Base-by-base conservation (phyloP, 306 rosid species). In the Begonia peltatifolia region DNA sequence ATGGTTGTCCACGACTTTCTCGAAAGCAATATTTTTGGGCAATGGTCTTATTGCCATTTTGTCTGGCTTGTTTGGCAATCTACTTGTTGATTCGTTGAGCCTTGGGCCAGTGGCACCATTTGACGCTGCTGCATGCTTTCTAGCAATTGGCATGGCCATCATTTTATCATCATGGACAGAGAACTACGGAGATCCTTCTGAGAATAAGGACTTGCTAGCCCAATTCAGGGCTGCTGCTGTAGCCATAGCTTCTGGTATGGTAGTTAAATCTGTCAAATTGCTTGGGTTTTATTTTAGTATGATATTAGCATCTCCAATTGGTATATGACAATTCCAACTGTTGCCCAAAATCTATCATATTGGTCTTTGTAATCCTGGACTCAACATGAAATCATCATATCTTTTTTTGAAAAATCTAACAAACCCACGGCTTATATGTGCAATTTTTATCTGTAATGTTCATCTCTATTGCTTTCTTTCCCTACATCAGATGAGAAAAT, bases 41-140 rank as follows among this genome's bases (percentile, higher is more conserved):
- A 92, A 92, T 46, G 99, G 99, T 57, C 83, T 87, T 42, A 58
- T 81, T 58, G 99, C 96, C 65, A 92, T 92, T 61, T 48, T 86
- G 43, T 23, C 96, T 69, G 99, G 96, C 17, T 70, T 92, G 65
- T 74, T 92, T 72, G 96, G 96, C 58, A 92, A 92, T 70, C 73
- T 92, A 52, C 84, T 92, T 60, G 99, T 86, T 44, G 83, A 81
- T 73, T 65, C 84, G 14, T 61, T 92, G 69, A 67, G 74, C 70
- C 86, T 83, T 53, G 96, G 99, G 67, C 96, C 96, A 9, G 96
- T 92, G 60, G 84, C 99, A 30, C 99, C 99, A 67, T 86, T 92
- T 68, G 99, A 92, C 64, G 99, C 94, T 56, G 99, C 99, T 69
- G 76, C 94, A 8, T 87, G 96, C 77, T 86, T 92, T 71, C 86